Conservation (phyloP, 495 filamentous ascomycete genomes). For the Immersiella caudata region DNA sequence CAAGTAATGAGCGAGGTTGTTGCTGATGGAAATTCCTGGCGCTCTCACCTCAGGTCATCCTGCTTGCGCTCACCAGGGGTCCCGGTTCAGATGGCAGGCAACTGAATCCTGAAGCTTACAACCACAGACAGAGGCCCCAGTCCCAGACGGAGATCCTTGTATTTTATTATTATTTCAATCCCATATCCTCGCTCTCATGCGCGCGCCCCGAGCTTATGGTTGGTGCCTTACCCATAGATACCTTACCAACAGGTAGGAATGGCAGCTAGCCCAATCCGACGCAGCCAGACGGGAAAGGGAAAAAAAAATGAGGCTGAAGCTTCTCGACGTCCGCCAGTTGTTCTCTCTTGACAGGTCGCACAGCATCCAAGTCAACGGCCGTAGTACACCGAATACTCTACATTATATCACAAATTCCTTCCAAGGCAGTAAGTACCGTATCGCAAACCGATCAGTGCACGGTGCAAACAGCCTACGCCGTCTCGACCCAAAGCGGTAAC, state of each 20-base stretch:
- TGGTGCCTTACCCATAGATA: not conserved
- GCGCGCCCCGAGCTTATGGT: not conserved
- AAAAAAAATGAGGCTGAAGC: constrained; percentile 16
- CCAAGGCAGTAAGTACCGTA: not conserved
- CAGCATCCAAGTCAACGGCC: constrained; percentile 10
- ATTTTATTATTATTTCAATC: not conserved
- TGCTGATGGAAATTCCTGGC: not conserved
- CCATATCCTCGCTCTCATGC: not conserved
- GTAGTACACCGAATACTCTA: constrained; percentile 4
- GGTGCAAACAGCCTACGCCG: constrained; percentile 8
- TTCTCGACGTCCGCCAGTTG: constrained; percentile 1
- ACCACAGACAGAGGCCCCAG: not conserved
- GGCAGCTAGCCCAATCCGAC: not conserved
- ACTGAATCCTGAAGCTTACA: not conserved
- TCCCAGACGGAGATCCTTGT: not conserved
- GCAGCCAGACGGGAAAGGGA: not conserved
- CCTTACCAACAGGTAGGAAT: not conserved
- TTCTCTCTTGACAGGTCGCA: constrained; percentile 8
- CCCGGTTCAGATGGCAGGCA: not conserved
- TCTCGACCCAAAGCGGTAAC: not conserved
- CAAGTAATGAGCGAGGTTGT: not conserved
- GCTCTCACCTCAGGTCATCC: not conserved
- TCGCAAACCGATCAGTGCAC: not conserved
- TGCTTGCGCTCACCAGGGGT: not conserved
- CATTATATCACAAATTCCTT: not conserved